Percentiles rank a stretch among this genome's conserved stretches.
Conservation (phyloP, 1,284 basidiomycete species). For the Ceratobasidium sp. region DNA sequence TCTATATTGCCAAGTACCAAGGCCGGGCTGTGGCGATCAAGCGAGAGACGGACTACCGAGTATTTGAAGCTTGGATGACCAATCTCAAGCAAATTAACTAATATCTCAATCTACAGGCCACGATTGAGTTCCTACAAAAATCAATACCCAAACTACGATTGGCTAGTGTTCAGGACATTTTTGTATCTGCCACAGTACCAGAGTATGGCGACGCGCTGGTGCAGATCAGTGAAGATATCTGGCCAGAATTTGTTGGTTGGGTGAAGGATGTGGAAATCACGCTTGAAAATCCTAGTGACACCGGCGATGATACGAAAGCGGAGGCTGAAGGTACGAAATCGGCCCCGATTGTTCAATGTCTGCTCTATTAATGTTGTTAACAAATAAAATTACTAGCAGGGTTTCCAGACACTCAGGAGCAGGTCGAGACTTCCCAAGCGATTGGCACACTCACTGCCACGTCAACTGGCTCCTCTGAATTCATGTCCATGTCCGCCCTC, state of each 20-base stretch:
- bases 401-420: background rate
- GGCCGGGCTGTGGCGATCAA: background rate
- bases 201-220: background rate
- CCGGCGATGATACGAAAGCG: background rate
- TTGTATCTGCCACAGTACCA: background rate
- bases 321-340: too few species aligned
- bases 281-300: background rate
- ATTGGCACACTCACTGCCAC: background rate
- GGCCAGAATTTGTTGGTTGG: background rate
- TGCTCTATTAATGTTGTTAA: background rate
- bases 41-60: background rate
- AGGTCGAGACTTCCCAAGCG: background rate
- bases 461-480: background rate
- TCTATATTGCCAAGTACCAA: background rate
- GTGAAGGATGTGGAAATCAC: background rate
- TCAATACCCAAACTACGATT: background rate
- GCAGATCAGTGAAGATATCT: constrained; percentile 13
- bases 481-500: background rate
- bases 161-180: background rate
- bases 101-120: background rate
- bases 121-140: background rate
- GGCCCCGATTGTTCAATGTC: background rate
- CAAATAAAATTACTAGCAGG: too few species aligned
- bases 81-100: background rate
- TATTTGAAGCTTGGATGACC: background rate